Conservation (phyloP, 164 flowering plant species). For the Liquidambar formosana region DNA sequence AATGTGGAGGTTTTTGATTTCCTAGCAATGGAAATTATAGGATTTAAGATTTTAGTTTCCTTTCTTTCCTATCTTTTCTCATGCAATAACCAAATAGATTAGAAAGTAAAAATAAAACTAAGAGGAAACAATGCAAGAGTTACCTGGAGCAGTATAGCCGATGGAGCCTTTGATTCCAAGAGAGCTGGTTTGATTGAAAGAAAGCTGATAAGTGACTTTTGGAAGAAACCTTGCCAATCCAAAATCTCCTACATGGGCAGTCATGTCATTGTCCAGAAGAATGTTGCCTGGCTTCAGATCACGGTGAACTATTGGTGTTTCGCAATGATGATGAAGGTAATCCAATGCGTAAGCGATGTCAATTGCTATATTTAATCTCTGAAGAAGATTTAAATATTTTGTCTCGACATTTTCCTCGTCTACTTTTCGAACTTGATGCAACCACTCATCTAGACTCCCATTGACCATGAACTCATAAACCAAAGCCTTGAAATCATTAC, state of each 20-base stretch:
- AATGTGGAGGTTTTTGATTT: too few species aligned
- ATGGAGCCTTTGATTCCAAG: constrained; percentile 27
- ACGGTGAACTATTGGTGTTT: constrained; percentile 25
- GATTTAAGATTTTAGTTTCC: too few species aligned
- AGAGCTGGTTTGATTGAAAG: constrained; percentile 11
- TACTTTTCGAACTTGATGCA: constrained; percentile 9
- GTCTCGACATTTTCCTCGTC: not conserved
- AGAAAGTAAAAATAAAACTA: too few species aligned
- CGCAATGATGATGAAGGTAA: constrained; percentile 31
- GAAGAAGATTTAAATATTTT: constrained; percentile 16
- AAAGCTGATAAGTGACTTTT: not conserved
- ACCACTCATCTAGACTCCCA: constrained; percentile 37
- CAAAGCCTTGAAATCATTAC: constrained; percentile 36
- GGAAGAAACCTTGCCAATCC: constrained; percentile 28
- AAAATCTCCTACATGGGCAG: constrained; percentile 33
- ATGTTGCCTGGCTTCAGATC: constrained; percentile 45
- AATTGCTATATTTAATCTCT: constrained; percentile 31
- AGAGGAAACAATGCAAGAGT: not conserved
- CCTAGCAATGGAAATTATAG: too few species aligned
- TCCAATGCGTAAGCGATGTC: constrained; percentile 37
- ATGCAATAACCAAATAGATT: too few species aligned
- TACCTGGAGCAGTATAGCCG: constrained; percentile 30
- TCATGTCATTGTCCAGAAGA: constrained; percentile 32
- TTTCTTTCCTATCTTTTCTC: too few species aligned
- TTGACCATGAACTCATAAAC: constrained; percentile 32